Evolutionary conservation across 768 basidiomycete species (phyloP).

Genomic region (Aureoboletus auriporus): DNA sequence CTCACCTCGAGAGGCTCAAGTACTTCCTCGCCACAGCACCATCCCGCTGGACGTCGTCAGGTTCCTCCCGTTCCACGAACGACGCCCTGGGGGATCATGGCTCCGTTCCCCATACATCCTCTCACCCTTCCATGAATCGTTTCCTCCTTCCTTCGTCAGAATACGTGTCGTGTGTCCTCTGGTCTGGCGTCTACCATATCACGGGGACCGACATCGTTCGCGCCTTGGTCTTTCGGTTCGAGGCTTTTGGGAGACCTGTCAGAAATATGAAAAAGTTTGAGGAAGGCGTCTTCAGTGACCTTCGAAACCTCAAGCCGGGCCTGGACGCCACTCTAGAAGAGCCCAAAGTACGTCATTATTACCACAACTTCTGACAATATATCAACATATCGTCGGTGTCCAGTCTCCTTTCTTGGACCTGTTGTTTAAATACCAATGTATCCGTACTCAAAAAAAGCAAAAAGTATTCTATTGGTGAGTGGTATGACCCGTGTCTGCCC

Average conservation of each 20-base stretch:
- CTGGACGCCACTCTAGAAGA: slow-evolving; percentile 91
- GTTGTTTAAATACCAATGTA: slow-evolving; percentile 94
- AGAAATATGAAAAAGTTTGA: slow-evolving; percentile 96
- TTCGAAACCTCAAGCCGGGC: slow-evolving; percentile 91
- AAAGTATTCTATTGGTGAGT: slow-evolving; percentile 97
- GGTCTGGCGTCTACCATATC: slow-evolving; percentile 90
- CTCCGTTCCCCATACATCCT: slow-evolving; percentile 40
- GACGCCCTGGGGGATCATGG: slow-evolving; percentile 12
- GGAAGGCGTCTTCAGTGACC: slow-evolving; percentile 92
- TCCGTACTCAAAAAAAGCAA: slow-evolving; percentile 97
- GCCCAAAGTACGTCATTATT: slow-evolving; percentile 67
- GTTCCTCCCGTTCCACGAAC: slow-evolving; percentile 26
- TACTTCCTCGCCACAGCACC: slow-evolving; percentile 87
- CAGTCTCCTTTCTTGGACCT: slow-evolving; percentile 92
- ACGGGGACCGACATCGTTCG: slow-evolving; percentile 97
- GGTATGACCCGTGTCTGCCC: background rate
- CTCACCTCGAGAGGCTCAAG: slow-evolving; percentile 80
- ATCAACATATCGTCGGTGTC: background rate
- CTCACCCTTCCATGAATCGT: slow-evolving; percentile 77
- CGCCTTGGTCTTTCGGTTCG: slow-evolving; percentile 90
- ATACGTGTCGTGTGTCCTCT: slow-evolving; percentile 87
- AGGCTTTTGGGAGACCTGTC: slow-evolving; percentile 89
- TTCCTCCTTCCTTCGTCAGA: slow-evolving; percentile 87
- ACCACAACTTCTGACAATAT: background rate
- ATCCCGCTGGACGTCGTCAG: slow-evolving; percentile 55